Evolutionary conservation across 768 basidiomycete genomes (phyloP).

Genomic region (Auricularia auricula-judae): DNA sequence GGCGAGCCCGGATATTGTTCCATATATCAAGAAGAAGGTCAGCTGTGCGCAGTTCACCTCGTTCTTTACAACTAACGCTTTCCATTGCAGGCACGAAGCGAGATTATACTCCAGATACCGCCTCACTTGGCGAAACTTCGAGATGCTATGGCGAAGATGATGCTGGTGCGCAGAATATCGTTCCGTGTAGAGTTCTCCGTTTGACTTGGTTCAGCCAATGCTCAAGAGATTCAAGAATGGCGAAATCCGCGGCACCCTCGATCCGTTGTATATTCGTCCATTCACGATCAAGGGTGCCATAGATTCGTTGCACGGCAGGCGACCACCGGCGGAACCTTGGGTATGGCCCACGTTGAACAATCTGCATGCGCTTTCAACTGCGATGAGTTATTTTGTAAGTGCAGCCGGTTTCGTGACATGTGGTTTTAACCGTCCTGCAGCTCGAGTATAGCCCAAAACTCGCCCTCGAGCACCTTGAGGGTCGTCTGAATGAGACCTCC

Average conservation of each 20-base stretch:
- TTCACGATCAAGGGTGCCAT: slow-evolving; percentile 42
- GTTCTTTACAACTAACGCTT: slow-evolving; percentile 2
- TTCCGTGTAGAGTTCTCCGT: background rate
- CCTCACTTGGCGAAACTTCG: slow-evolving; percentile 54
- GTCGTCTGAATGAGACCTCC: slow-evolving; percentile 14
- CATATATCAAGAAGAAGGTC: slow-evolving; percentile 84
- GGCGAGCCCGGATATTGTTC: slow-evolving; percentile 72
- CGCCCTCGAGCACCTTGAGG: background rate
- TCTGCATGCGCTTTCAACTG: slow-evolving; percentile 14
- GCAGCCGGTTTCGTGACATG: background rate
- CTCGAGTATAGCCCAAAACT: slow-evolving; percentile 38
- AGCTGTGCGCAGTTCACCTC: slow-evolving; percentile 2
- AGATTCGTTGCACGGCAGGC: slow-evolving; percentile 21
- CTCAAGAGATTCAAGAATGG: slow-evolving; percentile 24
- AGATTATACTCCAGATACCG: slow-evolving; percentile 67
- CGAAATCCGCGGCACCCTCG: slow-evolving; percentile 39
- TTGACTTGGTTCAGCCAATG: slow-evolving; percentile 20
- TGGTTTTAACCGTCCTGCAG: slow-evolving; percentile 16
- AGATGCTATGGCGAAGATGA: slow-evolving; percentile 55
- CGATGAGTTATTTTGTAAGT: slow-evolving; percentile 80
- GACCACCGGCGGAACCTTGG: background rate
- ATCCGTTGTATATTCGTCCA: slow-evolving; percentile 56
- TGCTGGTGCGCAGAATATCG: slow-evolving; percentile 44
- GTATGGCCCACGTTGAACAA: background rate
- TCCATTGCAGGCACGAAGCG: slow-evolving; percentile 48